phyloP scores from a whole-genome alignment of 371 early-diverging fungal genomes.

The Rhizomucor pusillus region DNA sequence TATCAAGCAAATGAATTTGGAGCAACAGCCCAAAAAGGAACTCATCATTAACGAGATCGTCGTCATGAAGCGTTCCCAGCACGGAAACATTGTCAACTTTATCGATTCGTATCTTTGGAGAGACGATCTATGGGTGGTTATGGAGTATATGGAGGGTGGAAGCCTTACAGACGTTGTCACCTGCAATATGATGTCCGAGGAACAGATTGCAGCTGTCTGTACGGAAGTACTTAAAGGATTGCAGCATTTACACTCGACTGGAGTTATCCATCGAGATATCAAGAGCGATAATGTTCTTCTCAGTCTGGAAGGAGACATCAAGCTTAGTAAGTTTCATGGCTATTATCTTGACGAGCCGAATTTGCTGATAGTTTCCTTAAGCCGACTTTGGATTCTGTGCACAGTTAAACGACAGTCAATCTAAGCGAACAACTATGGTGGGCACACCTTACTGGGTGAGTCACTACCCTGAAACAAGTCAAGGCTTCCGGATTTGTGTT shows the following conservation, averaged over 20 bases:
- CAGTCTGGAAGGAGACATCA: slow-evolving; percentile 84
- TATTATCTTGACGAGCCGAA: not conserved
- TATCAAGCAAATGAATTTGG: slow-evolving; percentile 95
- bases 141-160: slow-evolving; percentile 98
- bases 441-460: slow-evolving; percentile 84
- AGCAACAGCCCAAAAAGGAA: slow-evolving; percentile 95
- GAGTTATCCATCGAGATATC: slow-evolving; percentile 97
- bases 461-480: no score
- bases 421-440: slow-evolving; percentile 86
- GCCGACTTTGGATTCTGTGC: slow-evolving; percentile 97
- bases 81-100: slow-evolving; percentile 95
- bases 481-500: no score
- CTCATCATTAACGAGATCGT: slow-evolving; percentile 95
- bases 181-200: slow-evolving; percentile 91
- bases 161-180: slow-evolving; percentile 92
- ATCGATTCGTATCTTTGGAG: slow-evolving; percentile 89
- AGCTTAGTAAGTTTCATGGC: slow-evolving; percentile 65
- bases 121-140: slow-evolving; percentile 92
- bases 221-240: slow-evolving; percentile 88
- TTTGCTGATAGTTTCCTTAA: slow-evolving; percentile 10
- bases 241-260: slow-evolving; percentile 88
- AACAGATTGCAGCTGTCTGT: slow-evolving; percentile 94
- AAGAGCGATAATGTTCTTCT: slow-evolving; percentile 96
- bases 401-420: slow-evolving; percentile 70
- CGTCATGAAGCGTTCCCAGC: slow-evolving; percentile 87